Conservation (phyloP, 2,329 filamentous ascomycete species). For the Magnaporthiopsis incrustans region DNA sequence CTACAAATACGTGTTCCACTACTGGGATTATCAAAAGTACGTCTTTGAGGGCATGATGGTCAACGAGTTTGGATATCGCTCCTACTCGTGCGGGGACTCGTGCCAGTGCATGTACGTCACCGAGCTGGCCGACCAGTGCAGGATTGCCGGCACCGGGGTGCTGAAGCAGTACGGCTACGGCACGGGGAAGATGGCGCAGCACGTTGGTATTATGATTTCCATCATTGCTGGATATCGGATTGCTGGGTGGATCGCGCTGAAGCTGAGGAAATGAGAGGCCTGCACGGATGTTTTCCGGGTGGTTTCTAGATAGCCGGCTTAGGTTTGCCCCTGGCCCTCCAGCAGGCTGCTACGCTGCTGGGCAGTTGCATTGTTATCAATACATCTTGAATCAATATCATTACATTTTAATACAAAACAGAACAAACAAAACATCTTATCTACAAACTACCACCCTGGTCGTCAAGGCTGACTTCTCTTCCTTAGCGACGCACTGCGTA, state of each 20-base stretch:
- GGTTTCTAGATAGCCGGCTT: too few relatives aligned
- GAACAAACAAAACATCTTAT: not conserved
- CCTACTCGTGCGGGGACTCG: conserved; percentile 47
- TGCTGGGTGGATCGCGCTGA: conserved; percentile 57
- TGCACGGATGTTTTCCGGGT: not conserved
- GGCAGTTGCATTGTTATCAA: too few relatives aligned
- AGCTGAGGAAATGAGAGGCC: conserved; percentile 19
- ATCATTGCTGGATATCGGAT: conserved; percentile 69
- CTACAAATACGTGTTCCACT: conserved; percentile 81
- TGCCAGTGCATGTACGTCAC: conserved; percentile 68
- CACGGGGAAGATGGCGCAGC: conserved; percentile 53
- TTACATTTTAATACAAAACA: not conserved
- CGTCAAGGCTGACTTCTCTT: not conserved
- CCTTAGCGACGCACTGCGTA: not conserved
- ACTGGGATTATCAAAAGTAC: conserved; percentile 80
- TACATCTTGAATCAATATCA: not conserved
- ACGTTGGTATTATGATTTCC: conserved; percentile 68
- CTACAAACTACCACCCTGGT: not conserved
- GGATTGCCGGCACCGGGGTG: conserved; percentile 64
- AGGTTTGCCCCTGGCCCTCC: too few relatives aligned
- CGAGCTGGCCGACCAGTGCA: conserved; percentile 52
- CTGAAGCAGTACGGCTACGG: conserved; percentile 62
- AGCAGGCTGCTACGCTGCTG: too few relatives aligned
- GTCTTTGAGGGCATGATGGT: conserved; percentile 93
- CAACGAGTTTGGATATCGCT: conserved; percentile 65